Evolutionary conservation across 148 eudicot species (phyloP).

Genomic region (Selenicereus undatus): DNA sequence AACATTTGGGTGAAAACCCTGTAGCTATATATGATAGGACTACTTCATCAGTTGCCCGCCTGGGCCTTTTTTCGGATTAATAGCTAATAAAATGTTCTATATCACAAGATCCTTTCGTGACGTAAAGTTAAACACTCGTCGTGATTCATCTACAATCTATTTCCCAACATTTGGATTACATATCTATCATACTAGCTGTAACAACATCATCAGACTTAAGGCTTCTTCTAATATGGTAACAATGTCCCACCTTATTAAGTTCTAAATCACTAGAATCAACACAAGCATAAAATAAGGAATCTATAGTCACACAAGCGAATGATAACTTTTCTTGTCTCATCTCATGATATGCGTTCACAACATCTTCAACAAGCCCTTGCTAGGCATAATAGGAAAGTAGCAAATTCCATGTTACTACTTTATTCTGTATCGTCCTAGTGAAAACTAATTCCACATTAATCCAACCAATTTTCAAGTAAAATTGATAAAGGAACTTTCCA

Average conservation of each 20-base stretch:
- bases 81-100: slow-evolving; percentile 49
- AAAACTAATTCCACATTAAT: slow-evolving; percentile 43
- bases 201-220: slow-evolving; percentile 38
- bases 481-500: slow-evolving; percentile 50
- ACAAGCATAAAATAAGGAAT: slow-evolving; percentile 34
- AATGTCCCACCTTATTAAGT: slow-evolving; percentile 42
- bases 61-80: slow-evolving; percentile 41
- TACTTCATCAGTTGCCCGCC: slow-evolving; percentile 44
- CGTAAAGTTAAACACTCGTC: slow-evolving; percentile 35
- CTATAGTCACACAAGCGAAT: slow-evolving; percentile 48
- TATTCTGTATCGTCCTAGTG: slow-evolving; percentile 42
- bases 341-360: slow-evolving; percentile 25
- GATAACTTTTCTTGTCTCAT: slow-evolving; percentile 42
- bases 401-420: slow-evolving; percentile 59
- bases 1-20: slow-evolving; percentile 37
- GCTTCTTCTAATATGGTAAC: slow-evolving; percentile 41
- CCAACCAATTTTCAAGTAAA: slow-evolving; percentile 47
- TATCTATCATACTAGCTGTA: slow-evolving; percentile 37
- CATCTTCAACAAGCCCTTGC: slow-evolving; percentile 32
- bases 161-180: slow-evolving; percentile 46
- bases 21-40: slow-evolving; percentile 46
- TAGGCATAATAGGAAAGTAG: slow-evolving; percentile 48
- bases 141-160: slow-evolving; percentile 33
- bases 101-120: slow-evolving; percentile 39
- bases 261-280: slow-evolving; percentile 28